Base-by-base conservation (phyloP, 805 yeast species). In the Pichia occidentalis region DNA sequence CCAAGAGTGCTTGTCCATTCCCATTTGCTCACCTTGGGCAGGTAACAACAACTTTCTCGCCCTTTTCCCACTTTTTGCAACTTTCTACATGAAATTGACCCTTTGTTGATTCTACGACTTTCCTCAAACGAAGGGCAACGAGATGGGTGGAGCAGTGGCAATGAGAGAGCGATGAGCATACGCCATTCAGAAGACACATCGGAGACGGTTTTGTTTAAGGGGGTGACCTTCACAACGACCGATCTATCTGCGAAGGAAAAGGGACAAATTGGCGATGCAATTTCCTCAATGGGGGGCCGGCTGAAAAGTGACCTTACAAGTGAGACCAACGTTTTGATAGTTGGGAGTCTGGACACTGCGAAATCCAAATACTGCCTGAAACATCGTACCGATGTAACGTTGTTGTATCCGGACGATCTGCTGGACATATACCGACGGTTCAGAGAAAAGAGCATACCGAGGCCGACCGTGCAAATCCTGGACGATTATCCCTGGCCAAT, bases 261-360 rank as follows among this genome's bases (percentile, higher is more conserved):
- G 45, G 62, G 65, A 18, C 67, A 62, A 12, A 50, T 78, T 20
- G 63, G 69, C 2, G 53, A 59, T 8, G 69, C 68, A 50, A 67
- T 80, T 40, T 53, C 59, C 20, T 60, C 67, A 7, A 63, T 81
- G 54, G 90, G 88, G 7, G 88, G 87, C 1, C 51, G 49, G 8
- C 73, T 68, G 46, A 65, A 69, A 41, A 66, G 67, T 29, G 80
- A 80, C 49, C 57, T 81, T 46, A 75, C 79, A 64, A 71, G 76
- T 33, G 78, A 76, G 52, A 79, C 75, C 3, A 67, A 71, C 37
- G 71, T 72, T 28, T 56, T 82, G 19, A 64, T 82, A 5, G 78
- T 80, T 22, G 86, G 85, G 2, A 67, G 65, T 28, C 60, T 71
- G 21, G 60, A 66, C 39, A 75, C 82, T 0, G 78, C 73, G 20